These are phyloP conservation scores for Pythium rishiriense DNA, from an alignment of 352 stramenopile species.

Conservation along the genomic window DNA sequence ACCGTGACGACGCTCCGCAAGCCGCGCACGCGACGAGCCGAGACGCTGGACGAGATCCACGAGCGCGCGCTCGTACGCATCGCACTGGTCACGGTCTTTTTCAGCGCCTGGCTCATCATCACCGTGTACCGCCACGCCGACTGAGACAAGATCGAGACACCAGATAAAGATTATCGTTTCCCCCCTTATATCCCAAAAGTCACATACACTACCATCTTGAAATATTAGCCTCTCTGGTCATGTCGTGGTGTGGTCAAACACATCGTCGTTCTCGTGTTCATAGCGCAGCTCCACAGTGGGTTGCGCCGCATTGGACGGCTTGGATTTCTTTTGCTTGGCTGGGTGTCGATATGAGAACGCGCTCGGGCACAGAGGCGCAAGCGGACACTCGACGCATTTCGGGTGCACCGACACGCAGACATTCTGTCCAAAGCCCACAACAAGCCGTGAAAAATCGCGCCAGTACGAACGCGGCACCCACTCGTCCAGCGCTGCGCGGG, in stretches of 20 bases:
- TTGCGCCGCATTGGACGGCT: neutral
- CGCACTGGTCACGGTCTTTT: conserved; percentile 35
- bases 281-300: neutral
- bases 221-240: neutral
- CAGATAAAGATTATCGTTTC: too few relatives aligned
- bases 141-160: conserved; percentile 1
- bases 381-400: conserved; percentile 54
- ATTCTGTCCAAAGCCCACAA: conserved; percentile 78
- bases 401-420: conserved; percentile 57
- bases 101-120: conserved; percentile 37
- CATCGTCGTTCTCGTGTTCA: neutral
- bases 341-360: conserved; percentile 30
- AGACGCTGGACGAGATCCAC: conserved; percentile 41
- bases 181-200: neutral
- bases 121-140: conserved; percentile 31
- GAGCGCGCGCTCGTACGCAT: conserved; percentile 37
- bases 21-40: conserved; percentile 28
- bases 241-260: neutral
- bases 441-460: conserved; percentile 53
- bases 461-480: conserved; percentile 68
- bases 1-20: conserved; percentile 25
- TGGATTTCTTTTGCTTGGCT: conserved; percentile 1
- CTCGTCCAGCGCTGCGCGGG: conserved; percentile 49
- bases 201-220: neutral
- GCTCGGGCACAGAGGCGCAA: conserved; percentile 56